Percentiles rank a stretch among this genome's conserved stretches.
Conservation (phyloP, 2,329 filamentous ascomycete genomes). For the Fusarium gaditjirri region DNA sequence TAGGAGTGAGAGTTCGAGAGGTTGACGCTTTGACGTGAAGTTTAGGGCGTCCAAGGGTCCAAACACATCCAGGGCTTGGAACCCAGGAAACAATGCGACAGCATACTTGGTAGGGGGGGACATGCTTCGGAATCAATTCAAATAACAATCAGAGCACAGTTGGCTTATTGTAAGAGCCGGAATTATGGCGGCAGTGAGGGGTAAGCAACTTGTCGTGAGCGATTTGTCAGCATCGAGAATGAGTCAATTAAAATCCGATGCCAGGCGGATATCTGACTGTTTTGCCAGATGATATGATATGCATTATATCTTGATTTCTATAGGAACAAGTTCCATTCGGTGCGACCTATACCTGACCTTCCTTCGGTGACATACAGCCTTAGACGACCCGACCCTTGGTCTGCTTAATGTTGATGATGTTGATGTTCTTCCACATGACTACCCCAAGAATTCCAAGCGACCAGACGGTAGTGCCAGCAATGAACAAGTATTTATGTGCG, state of each 20-base stretch:
- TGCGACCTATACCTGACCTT: background rate
- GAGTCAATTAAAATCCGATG: background rate
- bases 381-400: conserved; percentile 22
- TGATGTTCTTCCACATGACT: conserved; percentile 21
- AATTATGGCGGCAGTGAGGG: background rate
- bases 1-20: conserved; percentile 44
- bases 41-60: conserved; percentile 52
- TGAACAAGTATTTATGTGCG: conserved; percentile 16
- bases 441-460: conserved; percentile 11
- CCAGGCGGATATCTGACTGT: background rate
- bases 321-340: background rate
- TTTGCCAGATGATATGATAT: background rate
- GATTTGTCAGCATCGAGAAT: conserved; percentile 8
- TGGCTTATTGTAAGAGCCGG: background rate
- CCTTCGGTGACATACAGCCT: background rate
- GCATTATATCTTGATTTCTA: background rate
- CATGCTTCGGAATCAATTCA: background rate
- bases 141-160: too few relatives aligned
- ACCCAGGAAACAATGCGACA: conserved; percentile 38
- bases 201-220: background rate
- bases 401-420: conserved; percentile 26
- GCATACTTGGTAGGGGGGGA: conserved; percentile 34
- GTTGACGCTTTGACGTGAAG: conserved; percentile 38
- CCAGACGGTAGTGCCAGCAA: conserved; percentile 17
- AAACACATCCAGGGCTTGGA: conserved; percentile 43